Conservation (phyloP, 495 filamentous ascomycete species). For the Parmelia sp. region DNA sequence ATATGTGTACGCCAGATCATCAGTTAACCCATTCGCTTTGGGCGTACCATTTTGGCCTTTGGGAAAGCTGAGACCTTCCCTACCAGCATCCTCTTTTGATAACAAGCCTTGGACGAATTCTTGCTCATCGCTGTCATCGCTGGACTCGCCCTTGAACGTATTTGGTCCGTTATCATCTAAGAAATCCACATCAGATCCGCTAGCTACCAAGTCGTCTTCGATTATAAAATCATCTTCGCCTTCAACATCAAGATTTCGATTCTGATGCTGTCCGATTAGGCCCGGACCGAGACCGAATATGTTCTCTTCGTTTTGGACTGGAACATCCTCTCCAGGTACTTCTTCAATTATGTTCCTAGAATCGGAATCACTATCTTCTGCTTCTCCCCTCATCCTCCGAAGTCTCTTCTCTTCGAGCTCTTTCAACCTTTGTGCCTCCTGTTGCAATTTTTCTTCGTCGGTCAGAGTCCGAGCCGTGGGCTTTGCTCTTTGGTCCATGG, state of each 20-base stretch:
- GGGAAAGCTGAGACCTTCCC: conserved; percentile 35
- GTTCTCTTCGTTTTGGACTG: conserved; percentile 47
- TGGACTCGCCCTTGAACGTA: conserved; percentile 47
- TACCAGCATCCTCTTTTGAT: conserved; percentile 42
- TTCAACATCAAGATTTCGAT: conserved; percentile 52
- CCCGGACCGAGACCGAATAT: conserved; percentile 47
- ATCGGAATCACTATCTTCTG: conserved; percentile 44
- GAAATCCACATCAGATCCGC: conserved; percentile 53
- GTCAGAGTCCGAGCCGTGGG: conserved; percentile 87
- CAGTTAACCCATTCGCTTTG: conserved; percentile 33
- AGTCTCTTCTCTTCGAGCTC: conserved; percentile 71
- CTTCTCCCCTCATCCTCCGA: conserved; percentile 67
- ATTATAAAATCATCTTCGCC: conserved; percentile 91
- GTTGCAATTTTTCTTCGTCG: conserved; percentile 73
- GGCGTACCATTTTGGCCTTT: conserved; percentile 14
- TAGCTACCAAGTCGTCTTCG: conserved; percentile 76
- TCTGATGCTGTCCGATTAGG: conserved; percentile 28
- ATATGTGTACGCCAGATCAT: conserved; percentile 71
- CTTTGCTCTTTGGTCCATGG: conserved; percentile 71
- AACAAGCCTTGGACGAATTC: conserved; percentile 61
- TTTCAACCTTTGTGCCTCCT: conserved; percentile 66
- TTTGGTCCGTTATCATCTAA: conserved; percentile 43
- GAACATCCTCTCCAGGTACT: conserved; percentile 35
- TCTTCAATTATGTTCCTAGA: conserved; percentile 39
- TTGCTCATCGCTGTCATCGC: conserved; percentile 47